phyloP scores from a whole-genome alignment of 352 stramenopile genomes.

The Pythium dissimile region DNA sequence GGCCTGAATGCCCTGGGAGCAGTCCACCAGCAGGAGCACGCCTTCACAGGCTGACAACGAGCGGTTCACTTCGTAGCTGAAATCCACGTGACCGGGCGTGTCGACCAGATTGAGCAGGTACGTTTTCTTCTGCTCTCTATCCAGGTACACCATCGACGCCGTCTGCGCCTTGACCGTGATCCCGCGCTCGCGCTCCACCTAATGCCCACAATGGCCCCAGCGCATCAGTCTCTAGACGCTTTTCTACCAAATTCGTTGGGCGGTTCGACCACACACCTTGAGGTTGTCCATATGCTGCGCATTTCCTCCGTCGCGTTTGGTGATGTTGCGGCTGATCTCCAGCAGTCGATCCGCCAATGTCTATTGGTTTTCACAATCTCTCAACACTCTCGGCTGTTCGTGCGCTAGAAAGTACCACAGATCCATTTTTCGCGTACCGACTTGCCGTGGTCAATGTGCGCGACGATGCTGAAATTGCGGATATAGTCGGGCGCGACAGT shows the following conservation, averaged over 20 bases:
- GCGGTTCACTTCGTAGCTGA: constrained; percentile 97
- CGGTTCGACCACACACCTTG: constrained; percentile 48
- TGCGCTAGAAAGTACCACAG: no score
- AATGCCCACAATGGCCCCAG: not conserved
- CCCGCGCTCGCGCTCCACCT: constrained; percentile 96
- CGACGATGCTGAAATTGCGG: constrained; percentile 90
- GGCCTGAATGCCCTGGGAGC: constrained; percentile 96
- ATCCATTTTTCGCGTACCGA: no score
- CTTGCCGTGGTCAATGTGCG: constrained; percentile 91
- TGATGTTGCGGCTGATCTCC: constrained; percentile 89
- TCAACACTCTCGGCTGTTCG: not conserved
- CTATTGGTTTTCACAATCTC: constrained; percentile 21
- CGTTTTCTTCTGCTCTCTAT: constrained; percentile 44
- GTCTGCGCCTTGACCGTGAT: constrained; percentile 99
- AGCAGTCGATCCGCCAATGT: constrained; percentile 90
- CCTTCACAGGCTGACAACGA: constrained; percentile 96
- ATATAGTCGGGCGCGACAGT: constrained; percentile 72
- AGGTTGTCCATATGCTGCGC: constrained; percentile 92
- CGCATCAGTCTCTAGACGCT: no score
- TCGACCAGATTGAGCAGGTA: constrained; percentile 98
- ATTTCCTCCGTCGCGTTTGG: constrained; percentile 74
- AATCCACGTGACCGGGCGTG: constrained; percentile 97
- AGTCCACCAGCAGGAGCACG: constrained; percentile 97
- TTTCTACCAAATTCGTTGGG: no score
- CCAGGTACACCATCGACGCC: constrained; percentile 93